These are phyloP conservation scores for Logfia minima DNA, from an alignment of 129 eudicot species.

Conservation along the genomic window DNA sequence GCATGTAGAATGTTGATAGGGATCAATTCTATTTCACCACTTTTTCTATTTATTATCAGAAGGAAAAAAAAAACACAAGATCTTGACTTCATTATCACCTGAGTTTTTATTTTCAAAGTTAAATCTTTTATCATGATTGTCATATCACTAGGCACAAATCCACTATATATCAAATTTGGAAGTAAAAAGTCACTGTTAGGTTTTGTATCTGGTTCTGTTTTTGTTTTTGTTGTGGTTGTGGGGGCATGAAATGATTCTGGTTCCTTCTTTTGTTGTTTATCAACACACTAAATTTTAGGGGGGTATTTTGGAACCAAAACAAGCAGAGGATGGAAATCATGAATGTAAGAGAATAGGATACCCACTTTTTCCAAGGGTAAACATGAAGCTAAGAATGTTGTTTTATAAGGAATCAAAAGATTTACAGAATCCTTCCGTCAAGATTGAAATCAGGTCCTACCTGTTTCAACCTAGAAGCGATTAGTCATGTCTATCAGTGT, in stretches of 20 bases:
- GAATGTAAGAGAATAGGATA: constrained; percentile 23
- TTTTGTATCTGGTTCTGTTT: constrained; percentile 11
- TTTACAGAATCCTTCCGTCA: not conserved
- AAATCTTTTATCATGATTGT: not conserved
- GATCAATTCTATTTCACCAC: constrained; percentile 12
- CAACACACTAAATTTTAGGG: not conserved
- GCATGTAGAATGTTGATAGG: not conserved
- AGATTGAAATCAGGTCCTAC: not conserved
- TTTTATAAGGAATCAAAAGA: not conserved
- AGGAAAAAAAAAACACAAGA: not conserved
- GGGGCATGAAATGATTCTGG: constrained; percentile 2
- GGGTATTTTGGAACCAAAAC: not conserved
- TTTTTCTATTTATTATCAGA: not conserved
- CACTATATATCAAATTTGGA: not conserved
- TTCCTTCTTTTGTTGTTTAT: not conserved
- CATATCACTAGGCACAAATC: not conserved
- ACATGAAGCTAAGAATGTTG: constrained; percentile 26
- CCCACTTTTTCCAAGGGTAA: constrained; percentile 17
- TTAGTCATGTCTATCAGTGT: too few species aligned
- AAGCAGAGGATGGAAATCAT: not conserved
- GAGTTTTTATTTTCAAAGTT: not conserved
- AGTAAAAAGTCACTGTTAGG: not conserved
- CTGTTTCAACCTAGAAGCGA: not conserved
- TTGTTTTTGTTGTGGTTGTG: constrained; percentile 4
- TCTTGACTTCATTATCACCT: not conserved